Percentiles rank a stretch among this genome's conserved stretches.
Evolutionary conservation across 2,329 filamentous ascomycete genomes (phyloP).

Genomic region (Cercospora berteroae): DNA sequence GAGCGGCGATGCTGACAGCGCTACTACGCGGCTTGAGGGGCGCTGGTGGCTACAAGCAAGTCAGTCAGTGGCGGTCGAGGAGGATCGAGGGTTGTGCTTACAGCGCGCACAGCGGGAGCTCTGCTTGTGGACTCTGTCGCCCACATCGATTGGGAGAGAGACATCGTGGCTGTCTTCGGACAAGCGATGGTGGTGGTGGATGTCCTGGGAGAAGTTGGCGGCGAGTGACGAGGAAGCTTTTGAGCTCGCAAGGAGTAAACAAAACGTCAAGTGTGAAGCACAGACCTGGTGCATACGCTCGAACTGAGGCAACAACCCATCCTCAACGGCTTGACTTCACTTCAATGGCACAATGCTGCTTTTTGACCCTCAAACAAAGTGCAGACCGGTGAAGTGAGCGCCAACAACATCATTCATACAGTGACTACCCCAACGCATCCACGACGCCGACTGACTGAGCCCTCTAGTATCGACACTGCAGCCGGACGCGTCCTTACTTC

Average conservation of each 20-base stretch:
- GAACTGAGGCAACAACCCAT: not conserved
- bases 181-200: not conserved
- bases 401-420: not conserved
- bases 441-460: not conserved
- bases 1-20: not conserved
- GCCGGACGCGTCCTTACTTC: not conserved
- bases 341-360: not conserved
- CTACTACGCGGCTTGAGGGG: not conserved
- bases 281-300: not conserved
- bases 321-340: not conserved
- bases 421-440: not conserved
- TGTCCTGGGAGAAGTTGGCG: not conserved
- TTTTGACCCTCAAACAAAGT: not conserved
- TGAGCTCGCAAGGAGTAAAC: not conserved
- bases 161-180: not conserved
- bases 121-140: not conserved
- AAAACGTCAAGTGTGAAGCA: not conserved
- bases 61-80: not conserved
- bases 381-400: not conserved
- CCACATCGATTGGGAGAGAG: not conserved
- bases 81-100: not conserved
- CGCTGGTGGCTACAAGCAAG: not conserved
- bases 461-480: not conserved
- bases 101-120: not conserved
- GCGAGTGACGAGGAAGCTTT: not conserved